These are phyloP conservation scores for Arthrobotrys iridis DNA, from an alignment of 2,329 filamentous ascomycete genomes.

Conservation along the genomic window DNA sequence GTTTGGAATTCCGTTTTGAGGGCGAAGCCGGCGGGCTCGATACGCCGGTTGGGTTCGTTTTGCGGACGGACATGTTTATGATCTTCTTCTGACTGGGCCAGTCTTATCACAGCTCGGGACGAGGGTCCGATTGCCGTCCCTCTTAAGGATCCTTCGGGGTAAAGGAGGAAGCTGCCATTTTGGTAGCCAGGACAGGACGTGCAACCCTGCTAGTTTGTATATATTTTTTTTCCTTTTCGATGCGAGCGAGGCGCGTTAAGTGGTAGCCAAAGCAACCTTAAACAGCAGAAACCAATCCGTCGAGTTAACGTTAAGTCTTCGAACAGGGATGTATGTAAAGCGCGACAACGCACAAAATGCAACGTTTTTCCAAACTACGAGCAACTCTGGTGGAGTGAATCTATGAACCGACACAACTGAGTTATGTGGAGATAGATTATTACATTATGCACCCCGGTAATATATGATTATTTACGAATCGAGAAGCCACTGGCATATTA, in stretches of 20 bases:
- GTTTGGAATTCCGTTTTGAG: constrained; percentile 43
- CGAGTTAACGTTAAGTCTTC: no score
- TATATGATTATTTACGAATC: no score
- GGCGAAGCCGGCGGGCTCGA: constrained; percentile 44
- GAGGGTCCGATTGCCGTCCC: no score
- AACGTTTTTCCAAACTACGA: no score
- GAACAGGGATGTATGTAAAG: background rate
- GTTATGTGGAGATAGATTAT: no score
- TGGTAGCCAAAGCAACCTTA: constrained; percentile 8
- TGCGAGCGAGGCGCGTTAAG: background rate
- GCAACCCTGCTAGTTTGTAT: background rate
- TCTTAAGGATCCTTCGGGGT: background rate
- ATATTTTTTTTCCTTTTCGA: background rate
- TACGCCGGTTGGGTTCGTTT: constrained; percentile 39
- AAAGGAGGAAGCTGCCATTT: background rate
- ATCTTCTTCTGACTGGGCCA: background rate
- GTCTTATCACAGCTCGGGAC: background rate
- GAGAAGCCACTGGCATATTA: no score
- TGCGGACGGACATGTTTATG: constrained; percentile 36
- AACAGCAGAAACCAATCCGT: no score
- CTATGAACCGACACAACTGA: no score
- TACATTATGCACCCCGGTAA: no score
- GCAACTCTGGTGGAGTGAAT: no score
- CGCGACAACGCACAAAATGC: constrained; percentile 20
- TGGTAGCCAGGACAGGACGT: background rate